A percentile compares a stretch with the other conserved stretches of the same genome.
These are phyloP conservation scores for Cladosporium sp. DNA, from an alignment of 2,329 filamentous ascomycete genomes.

Conservation along the genomic window DNA sequence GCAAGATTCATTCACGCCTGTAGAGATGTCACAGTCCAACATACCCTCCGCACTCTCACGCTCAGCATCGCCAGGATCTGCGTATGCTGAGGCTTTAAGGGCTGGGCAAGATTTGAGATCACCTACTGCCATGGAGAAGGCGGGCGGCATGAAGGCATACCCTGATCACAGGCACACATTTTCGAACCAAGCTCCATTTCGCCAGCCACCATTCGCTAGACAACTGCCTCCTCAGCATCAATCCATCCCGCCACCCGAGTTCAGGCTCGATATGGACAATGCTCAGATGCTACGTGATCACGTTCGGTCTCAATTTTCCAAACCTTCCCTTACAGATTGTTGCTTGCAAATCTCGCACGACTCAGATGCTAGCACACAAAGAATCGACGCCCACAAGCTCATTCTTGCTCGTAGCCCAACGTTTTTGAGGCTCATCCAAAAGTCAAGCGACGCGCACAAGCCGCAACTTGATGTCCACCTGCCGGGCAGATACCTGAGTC, in stretches of 20 bases:
- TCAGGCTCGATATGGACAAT: conserved; percentile 29
- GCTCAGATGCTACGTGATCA: conserved; percentile 34
- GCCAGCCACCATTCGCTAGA: conserved; percentile 8
- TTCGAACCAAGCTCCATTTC: conserved; percentile 9
- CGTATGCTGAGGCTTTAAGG: not conserved
- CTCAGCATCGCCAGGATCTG: conserved; percentile 14
- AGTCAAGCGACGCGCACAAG: conserved; percentile 17
- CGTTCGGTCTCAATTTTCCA: conserved; percentile 30
- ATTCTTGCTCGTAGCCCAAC: conserved; percentile 34
- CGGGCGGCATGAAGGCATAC: not conserved
- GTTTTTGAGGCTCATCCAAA: conserved; percentile 29
- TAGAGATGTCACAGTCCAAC: conserved; percentile 15
- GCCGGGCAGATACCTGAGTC: conserved; percentile 25
- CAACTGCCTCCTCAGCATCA: conserved; percentile 11
- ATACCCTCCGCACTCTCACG: conserved; percentile 5
- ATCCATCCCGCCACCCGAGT: conserved; percentile 24
- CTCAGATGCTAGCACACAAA: conserved; percentile 19
- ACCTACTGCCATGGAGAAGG: not conserved
- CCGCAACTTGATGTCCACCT: conserved; percentile 25
- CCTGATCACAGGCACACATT: not conserved
- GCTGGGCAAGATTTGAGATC: conserved; percentile 11
- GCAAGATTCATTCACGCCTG: conserved; percentile 27
- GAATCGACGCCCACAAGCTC: conserved; percentile 34
- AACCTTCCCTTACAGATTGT: conserved; percentile 34
- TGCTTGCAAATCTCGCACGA: conserved; percentile 33